Percentiles rank a stretch among this genome's conserved stretches.
These are phyloP conservation scores for Fusarium algeriense DNA, from an alignment of 2,329 filamentous ascomycete species.

Conservation along the genomic window DNA sequence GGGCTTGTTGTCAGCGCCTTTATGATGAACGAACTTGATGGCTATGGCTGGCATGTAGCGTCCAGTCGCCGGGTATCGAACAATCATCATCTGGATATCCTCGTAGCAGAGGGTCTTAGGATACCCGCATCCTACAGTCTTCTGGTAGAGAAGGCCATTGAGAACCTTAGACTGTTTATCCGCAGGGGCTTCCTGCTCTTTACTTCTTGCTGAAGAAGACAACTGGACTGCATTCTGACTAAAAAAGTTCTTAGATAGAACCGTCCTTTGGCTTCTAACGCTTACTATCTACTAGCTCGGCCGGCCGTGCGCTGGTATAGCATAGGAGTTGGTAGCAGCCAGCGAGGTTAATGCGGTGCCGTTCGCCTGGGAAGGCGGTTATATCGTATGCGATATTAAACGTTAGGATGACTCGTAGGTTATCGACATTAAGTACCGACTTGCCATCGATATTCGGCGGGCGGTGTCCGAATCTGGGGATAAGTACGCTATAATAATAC, in stretches of 20 bases:
- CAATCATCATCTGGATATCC: slow-evolving; percentile 49
- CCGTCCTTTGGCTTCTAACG: slow-evolving; percentile 45
- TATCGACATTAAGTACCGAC: background rate
- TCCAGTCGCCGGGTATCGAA: slow-evolving; percentile 42
- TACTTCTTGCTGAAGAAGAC: background rate
- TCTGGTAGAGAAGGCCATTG: slow-evolving; percentile 38
- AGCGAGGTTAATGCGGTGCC: slow-evolving; percentile 42
- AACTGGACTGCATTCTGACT: slow-evolving; percentile 29
- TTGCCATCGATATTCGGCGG: background rate
- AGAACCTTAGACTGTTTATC: slow-evolving; percentile 44
- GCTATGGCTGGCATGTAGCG: slow-evolving; percentile 43
- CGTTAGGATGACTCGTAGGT: background rate
- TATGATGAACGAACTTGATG: slow-evolving; percentile 50
- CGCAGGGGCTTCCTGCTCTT: background rate
- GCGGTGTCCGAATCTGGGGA: background rate
- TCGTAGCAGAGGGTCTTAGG: slow-evolving; percentile 49
- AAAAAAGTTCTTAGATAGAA: slow-evolving; percentile 44
- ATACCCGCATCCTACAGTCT: slow-evolving; percentile 38
- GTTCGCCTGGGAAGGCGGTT: slow-evolving; percentile 40
- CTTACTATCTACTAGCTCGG: slow-evolving; percentile 48
- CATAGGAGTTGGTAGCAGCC: slow-evolving; percentile 47
- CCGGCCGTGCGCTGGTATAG: slow-evolving; percentile 47
- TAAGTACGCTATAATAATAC: background rate
- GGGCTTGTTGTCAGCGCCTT: slow-evolving; percentile 40
- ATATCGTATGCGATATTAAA: slow-evolving; percentile 50